Percentiles rank a stretch among this genome's conserved stretches.
phyloP scores from a whole-genome alignment of 139 green algal species.

The Coelastrella sp. region DNA sequence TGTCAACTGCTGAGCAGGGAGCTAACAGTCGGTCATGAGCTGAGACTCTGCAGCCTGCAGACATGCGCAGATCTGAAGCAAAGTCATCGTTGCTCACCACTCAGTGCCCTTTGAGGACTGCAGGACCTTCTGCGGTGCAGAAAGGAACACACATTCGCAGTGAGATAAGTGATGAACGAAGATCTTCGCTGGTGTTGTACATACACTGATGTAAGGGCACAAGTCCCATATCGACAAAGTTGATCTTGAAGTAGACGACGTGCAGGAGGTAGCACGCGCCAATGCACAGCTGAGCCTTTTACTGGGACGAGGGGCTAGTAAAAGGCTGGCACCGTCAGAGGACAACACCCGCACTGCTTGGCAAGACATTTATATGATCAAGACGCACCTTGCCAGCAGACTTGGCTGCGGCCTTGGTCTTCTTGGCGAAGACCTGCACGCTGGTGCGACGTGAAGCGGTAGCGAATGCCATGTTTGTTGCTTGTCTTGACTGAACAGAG shows the following conservation, averaged over 20 bases:
- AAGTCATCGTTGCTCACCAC: constrained; percentile 11
- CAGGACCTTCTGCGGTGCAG: neutral
- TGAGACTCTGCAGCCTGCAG: neutral
- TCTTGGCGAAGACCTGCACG: constrained; percentile 34
- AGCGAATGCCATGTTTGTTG: constrained; percentile 33
- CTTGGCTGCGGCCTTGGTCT: constrained; percentile 21
- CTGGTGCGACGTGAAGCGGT: constrained; percentile 15
- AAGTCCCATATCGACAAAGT: neutral
- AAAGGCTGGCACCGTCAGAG: too few species aligned
- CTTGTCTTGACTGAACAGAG: neutral
- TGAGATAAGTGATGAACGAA: neutral
- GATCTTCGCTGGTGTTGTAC: neutral
- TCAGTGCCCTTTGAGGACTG: constrained; percentile 31
- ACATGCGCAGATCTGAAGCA: neutral
- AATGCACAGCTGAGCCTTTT: neutral
- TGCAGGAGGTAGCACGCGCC: neutral
- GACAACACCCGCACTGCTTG: too few species aligned
- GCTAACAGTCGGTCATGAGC: neutral
- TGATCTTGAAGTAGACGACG: neutral
- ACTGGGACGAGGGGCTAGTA: too few species aligned
- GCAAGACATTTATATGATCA: too few species aligned
- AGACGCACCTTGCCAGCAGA: neutral
- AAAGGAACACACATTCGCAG: neutral
- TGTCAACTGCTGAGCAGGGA: too few species aligned
- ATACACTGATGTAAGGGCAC: neutral